Evolutionary conservation across 2,329 filamentous ascomycete species (phyloP).

Genomic region (Aspergillus hiratsukae): DNA sequence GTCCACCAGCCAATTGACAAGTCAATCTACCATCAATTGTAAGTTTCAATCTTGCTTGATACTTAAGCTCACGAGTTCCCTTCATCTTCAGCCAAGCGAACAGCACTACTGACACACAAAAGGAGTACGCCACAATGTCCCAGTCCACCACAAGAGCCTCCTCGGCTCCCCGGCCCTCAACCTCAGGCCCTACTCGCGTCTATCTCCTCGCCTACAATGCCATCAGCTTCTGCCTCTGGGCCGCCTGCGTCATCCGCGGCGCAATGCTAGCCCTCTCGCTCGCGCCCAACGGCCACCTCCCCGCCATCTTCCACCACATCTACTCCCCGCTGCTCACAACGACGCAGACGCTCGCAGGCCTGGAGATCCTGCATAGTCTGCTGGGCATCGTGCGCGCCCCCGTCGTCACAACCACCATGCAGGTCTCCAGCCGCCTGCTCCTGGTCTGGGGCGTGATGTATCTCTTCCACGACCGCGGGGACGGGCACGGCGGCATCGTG

Average conservation of each 20-base stretch:
- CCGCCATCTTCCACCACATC: conserved; percentile 44
- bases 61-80: too few relatives aligned
- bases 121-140: conserved; percentile 10
- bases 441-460: conserved; percentile 83
- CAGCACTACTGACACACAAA: not conserved
- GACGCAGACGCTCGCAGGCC: conserved; percentile 74
- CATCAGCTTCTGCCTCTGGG: conserved; percentile 72
- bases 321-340: conserved; percentile 45
- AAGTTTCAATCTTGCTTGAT: too few relatives aligned
- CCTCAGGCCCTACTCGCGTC: conserved; percentile 50
- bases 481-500: conserved; percentile 50
- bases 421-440: conserved; percentile 80
- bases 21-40: not conserved
- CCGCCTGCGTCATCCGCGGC: conserved; percentile 67
- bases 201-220: conserved; percentile 88
- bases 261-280: conserved; percentile 51
- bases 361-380: conserved; percentile 80
- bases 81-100: not conserved
- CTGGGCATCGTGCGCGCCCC: conserved; percentile 81
- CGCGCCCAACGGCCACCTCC: conserved; percentile 45
- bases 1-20: not conserved
- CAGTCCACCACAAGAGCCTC: conserved; percentile 7
- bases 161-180: conserved; percentile 12
- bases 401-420: conserved; percentile 78
- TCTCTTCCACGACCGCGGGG: conserved; percentile 65